phyloP scores from a whole-genome alignment of 2,329 filamentous ascomycete species.

The Byssothecium circinans region DNA sequence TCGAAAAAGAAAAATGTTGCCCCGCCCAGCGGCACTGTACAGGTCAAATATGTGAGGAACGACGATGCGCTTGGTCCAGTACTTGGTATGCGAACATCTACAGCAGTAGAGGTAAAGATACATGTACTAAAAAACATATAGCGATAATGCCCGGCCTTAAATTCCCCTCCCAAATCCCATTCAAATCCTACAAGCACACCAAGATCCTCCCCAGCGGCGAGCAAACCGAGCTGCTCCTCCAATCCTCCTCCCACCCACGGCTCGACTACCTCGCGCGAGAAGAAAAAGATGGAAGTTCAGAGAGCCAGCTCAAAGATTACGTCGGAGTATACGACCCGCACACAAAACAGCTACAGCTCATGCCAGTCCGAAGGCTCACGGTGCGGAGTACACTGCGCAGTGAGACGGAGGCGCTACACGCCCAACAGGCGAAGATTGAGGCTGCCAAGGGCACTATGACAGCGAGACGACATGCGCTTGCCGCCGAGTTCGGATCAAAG shows the following conservation, averaged over 20 bases:
- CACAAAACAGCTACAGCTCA: slow-evolving; percentile 55
- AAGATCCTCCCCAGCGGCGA: slow-evolving; percentile 32
- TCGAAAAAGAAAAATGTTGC: slow-evolving; percentile 51
- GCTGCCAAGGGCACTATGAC: slow-evolving; percentile 47
- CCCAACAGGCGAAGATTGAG: slow-evolving; percentile 32
- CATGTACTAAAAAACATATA: slow-evolving; percentile 11
- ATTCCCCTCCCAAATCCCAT: slow-evolving; percentile 45
- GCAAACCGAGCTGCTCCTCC: slow-evolving; percentile 56
- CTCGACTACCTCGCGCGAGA: slow-evolving; percentile 61
- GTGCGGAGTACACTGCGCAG: slow-evolving; percentile 55
- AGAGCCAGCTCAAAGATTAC: slow-evolving; percentile 61
- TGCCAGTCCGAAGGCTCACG: slow-evolving; percentile 56
- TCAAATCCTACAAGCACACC: slow-evolving; percentile 53
- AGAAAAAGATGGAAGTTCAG: slow-evolving; percentile 49
- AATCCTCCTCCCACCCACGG: slow-evolving; percentile 62
- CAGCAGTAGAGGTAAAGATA: neutral
- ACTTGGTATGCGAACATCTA: slow-evolving; percentile 46
- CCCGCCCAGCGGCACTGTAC: slow-evolving; percentile 43
- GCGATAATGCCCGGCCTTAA: slow-evolving; percentile 49
- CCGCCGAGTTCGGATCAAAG: slow-evolving; percentile 80
- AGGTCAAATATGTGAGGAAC: slow-evolving; percentile 52
- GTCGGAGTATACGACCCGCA: slow-evolving; percentile 61
- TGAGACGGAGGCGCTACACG: slow-evolving; percentile 45
- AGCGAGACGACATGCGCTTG: slow-evolving; percentile 68
- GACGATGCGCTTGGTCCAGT: slow-evolving; percentile 52